Conservation (phyloP, 495 filamentous ascomycete genomes). For the Achaetomiella virescens region DNA sequence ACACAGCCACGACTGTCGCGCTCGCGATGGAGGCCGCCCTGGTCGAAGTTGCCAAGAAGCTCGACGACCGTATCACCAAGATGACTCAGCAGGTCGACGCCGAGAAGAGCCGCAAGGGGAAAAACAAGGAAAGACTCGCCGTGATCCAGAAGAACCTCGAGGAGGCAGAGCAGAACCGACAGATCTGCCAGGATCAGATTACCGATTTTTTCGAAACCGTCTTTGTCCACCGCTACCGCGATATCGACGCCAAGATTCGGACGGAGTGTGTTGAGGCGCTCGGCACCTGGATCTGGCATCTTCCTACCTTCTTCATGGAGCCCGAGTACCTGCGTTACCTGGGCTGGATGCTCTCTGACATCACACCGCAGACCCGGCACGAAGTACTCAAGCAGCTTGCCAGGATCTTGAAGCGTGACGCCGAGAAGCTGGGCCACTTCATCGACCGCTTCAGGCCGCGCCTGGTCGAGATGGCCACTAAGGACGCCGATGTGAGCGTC, state of each 20-base stretch:
- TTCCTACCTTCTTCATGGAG: slow-evolving; percentile 82
- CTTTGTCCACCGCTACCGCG: slow-evolving; percentile 91
- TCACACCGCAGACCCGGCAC: slow-evolving; percentile 56
- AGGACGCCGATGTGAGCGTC: slow-evolving; percentile 71
- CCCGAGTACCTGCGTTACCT: slow-evolving; percentile 83
- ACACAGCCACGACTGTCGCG: slow-evolving; percentile 79
- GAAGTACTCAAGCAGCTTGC: slow-evolving; percentile 78
- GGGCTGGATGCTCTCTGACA: slow-evolving; percentile 89
- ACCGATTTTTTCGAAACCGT: slow-evolving; percentile 81
- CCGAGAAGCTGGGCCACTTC: slow-evolving; percentile 73
- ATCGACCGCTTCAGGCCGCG: slow-evolving; percentile 82
- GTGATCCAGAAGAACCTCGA: slow-evolving; percentile 61
- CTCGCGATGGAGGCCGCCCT: slow-evolving; percentile 68
- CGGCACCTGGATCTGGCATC: slow-evolving; percentile 75
- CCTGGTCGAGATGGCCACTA: slow-evolving; percentile 87
- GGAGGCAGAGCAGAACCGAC: slow-evolving; percentile 57
- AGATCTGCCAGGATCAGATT: slow-evolving; percentile 59
- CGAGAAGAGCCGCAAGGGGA: slow-evolving; percentile 66
- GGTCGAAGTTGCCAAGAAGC: slow-evolving; percentile 63
- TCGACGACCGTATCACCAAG: slow-evolving; percentile 59
- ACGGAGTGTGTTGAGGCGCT: slow-evolving; percentile 78
- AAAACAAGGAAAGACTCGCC: slow-evolving; percentile 49
- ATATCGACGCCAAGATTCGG: slow-evolving; percentile 82
- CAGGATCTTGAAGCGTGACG: slow-evolving; percentile 70
- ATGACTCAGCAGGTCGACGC: slow-evolving; percentile 76